Evolutionary conservation across 441 rosid species (phyloP).

Genomic region (Codiaeum variegatum): DNA sequence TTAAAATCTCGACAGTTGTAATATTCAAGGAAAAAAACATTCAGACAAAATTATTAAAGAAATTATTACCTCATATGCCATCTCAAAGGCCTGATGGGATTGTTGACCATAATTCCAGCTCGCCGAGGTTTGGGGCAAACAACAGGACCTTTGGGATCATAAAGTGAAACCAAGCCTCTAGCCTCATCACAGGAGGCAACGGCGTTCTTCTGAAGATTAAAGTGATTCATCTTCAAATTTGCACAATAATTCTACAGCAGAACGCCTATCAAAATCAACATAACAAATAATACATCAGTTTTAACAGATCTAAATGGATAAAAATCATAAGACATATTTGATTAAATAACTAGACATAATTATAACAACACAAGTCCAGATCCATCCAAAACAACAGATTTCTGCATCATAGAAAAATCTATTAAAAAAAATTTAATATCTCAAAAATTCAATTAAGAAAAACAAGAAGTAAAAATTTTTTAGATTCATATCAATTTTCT

Average conservation of each 20-base stretch:
- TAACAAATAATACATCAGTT: not conserved
- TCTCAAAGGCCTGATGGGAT: constrained; percentile 45
- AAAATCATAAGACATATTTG: no score
- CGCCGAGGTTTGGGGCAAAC: constrained; percentile 86
- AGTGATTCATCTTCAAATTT: constrained; percentile 57
- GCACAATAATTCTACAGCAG: constrained; percentile 26
- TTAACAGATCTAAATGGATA: not conserved
- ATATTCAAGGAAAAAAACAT: not conserved
- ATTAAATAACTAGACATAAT: not conserved
- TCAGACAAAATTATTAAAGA: not conserved
- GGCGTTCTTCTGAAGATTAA: constrained; percentile 64
- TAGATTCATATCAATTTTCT: not conserved
- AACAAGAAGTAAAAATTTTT: not conserved
- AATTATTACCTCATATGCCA: constrained; percentile 52
- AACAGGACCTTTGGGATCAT: constrained; percentile 48
- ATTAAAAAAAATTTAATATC: not conserved
- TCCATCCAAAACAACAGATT: not conserved
- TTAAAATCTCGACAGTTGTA: not conserved
- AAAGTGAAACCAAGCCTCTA: constrained; percentile 38
- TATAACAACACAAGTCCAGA: not conserved
- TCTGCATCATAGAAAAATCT: not conserved
- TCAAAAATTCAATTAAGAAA: not conserved
- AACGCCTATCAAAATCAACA: constrained; percentile 29
- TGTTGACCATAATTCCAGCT: constrained; percentile 46
- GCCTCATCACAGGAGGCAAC: constrained; percentile 49